A percentile compares a stretch with the other conserved stretches of the same genome.
phyloP scores from a whole-genome alignment of 1,284 basidiomycete species.

The Sanguinoderma infundibulare region DNA sequence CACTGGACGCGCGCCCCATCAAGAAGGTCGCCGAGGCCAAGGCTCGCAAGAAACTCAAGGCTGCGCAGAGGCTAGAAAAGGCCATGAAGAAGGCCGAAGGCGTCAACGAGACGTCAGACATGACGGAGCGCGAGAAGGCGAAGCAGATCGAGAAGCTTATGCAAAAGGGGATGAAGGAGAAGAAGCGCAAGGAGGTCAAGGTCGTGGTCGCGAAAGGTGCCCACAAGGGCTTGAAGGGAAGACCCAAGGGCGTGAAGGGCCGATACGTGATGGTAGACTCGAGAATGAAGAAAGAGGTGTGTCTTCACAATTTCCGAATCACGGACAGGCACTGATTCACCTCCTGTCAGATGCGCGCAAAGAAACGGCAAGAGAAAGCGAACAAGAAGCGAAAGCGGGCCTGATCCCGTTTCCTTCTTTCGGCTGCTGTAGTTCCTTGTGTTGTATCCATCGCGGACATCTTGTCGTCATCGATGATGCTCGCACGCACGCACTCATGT shows the following conservation, averaged over 20 bases:
- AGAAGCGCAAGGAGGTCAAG: constrained; percentile 82
- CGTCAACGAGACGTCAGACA: constrained; percentile 87
- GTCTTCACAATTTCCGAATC: neutral
- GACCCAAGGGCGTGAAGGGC: constrained; percentile 96
- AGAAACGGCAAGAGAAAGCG: constrained; percentile 71
- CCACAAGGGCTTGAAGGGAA: constrained; percentile 89
- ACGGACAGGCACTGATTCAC: constrained; percentile 7
- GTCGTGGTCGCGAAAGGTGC: constrained; percentile 92
- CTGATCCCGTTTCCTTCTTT: constrained; percentile 1
- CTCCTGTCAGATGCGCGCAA: constrained; percentile 60
- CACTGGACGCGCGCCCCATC: constrained; percentile 96
- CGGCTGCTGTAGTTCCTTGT: neutral
- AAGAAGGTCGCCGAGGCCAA: constrained; percentile 99
- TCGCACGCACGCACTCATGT: neutral
- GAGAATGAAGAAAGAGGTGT: constrained; percentile 84
- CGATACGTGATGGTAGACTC: constrained; percentile 92
- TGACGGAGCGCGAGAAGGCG: constrained; percentile 95
- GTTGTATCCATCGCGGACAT: neutral
- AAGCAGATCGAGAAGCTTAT: constrained; percentile 93
- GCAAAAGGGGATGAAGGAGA: constrained; percentile 73
- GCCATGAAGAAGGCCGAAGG: constrained; percentile 97
- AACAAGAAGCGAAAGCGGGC: constrained; percentile 59
- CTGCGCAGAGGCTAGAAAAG: constrained; percentile 85
- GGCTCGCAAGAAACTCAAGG: constrained; percentile 94
- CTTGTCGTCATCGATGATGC: too few relatives aligned